These are phyloP conservation scores for Curvularia eragrostidis DNA, from an alignment of 2,329 filamentous ascomycete genomes.

Conservation along the genomic window DNA sequence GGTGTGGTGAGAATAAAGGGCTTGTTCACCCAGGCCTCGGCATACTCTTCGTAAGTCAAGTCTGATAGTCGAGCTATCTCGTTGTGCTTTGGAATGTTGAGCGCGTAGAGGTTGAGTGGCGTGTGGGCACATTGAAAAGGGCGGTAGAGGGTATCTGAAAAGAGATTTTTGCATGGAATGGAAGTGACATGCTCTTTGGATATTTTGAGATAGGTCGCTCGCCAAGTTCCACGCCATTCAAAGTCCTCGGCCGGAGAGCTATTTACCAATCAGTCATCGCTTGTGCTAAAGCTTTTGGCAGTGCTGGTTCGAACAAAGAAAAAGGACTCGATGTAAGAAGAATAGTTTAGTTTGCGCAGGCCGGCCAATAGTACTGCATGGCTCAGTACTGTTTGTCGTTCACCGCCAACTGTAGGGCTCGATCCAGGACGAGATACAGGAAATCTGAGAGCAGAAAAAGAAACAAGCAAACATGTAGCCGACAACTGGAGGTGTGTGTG, in stretches of 20 bases:
- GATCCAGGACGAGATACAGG: background rate
- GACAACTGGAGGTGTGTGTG: background rate
- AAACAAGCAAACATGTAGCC: background rate
- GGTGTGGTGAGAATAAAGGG: conserved; percentile 88
- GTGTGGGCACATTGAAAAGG: conserved; percentile 90
- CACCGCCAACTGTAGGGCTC: background rate
- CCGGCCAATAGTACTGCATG: background rate
- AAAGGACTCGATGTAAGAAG: background rate
- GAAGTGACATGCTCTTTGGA: conserved; percentile 60
- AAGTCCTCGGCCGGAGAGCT: conserved; percentile 58
- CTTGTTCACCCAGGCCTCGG: conserved; percentile 74
- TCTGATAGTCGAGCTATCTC: conserved; percentile 73
- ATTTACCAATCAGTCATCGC: conserved; percentile 10
- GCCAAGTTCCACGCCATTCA: conserved; percentile 84
- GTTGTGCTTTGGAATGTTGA: conserved; percentile 75
- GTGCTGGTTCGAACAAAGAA: background rate
- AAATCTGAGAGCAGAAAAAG: background rate
- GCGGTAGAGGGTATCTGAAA: conserved; percentile 87
- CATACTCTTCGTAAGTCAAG: conserved; percentile 76
- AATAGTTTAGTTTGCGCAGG: background rate
- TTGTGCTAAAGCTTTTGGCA: background rate
- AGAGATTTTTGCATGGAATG: conserved; percentile 78
- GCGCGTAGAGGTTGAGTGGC: conserved; percentile 68
- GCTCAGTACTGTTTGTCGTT: background rate
- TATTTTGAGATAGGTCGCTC: conserved; percentile 74